These are phyloP conservation scores for Umbilicaria muhlenbergii DNA, from an alignment of 495 filamentous ascomycete genomes.

Conservation along the genomic window DNA sequence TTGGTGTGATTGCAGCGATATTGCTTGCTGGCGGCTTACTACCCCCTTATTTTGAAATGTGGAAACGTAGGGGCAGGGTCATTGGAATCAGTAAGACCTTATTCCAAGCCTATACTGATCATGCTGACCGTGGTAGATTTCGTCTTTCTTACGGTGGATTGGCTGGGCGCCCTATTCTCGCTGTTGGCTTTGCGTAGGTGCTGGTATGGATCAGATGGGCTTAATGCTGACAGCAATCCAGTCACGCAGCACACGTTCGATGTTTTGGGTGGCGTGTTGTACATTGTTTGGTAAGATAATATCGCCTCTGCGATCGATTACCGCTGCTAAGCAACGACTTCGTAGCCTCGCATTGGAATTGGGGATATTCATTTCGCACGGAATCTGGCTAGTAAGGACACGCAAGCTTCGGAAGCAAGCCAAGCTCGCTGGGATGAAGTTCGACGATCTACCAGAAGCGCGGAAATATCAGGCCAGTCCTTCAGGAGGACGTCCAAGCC, in stretches of 20 bases:
- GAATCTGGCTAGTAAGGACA: conserved; percentile 51
- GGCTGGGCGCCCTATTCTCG: conserved; percentile 57
- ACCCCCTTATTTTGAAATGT: conserved; percentile 57
- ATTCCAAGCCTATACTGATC: neutral
- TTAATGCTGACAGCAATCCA: conserved; percentile 4
- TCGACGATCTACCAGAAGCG: conserved; percentile 43
- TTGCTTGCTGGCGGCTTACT: conserved; percentile 45
- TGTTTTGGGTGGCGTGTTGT: conserved; percentile 49
- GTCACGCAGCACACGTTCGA: conserved; percentile 59
- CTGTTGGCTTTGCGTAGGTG: conserved; percentile 49
- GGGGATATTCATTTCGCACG: conserved; percentile 53
- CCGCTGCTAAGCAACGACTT: neutral
- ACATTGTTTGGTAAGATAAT: conserved; percentile 44
- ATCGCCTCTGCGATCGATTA: neutral
- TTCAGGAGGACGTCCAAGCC: neutral
- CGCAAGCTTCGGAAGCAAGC: conserved; percentile 41
- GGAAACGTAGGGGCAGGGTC: conserved; percentile 53
- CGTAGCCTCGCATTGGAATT: conserved; percentile 44
- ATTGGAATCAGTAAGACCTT: conserved; percentile 45
- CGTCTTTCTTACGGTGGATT: conserved; percentile 56
- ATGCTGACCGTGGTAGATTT: conserved; percentile 23
- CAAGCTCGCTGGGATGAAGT: conserved; percentile 36
- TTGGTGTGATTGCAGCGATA: conserved; percentile 45
- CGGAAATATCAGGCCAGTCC: conserved; percentile 1
- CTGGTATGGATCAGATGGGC: neutral